phyloP scores from a whole-genome alignment of 331 rosid genomes.

The Telfairia occidentalis region DNA sequence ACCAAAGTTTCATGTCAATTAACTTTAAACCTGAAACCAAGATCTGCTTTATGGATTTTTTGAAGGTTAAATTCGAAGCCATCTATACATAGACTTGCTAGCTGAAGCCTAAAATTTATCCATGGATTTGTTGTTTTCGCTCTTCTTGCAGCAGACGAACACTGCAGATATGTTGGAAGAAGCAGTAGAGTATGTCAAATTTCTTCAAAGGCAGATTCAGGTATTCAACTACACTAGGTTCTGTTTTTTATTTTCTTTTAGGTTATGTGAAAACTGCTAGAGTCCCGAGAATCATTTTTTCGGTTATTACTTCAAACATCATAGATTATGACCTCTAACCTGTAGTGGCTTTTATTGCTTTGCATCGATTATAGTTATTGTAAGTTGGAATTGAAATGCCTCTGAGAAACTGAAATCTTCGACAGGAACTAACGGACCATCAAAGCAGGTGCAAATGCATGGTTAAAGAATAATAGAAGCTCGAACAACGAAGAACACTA shows the following conservation, averaged over 20 bases:
- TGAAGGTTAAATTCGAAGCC: neutral
- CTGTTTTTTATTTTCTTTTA: neutral
- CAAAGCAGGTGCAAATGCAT: slow-evolving; percentile 63
- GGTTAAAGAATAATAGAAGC: slow-evolving; percentile 35
- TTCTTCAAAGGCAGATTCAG: slow-evolving; percentile 80
- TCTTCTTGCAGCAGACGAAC: slow-evolving; percentile 72
- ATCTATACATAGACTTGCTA: neutral
- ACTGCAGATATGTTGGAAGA: slow-evolving; percentile 92
- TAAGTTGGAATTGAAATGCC: neutral
- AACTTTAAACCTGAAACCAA: neutral
- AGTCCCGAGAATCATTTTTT: neutral
- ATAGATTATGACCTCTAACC: neutral
- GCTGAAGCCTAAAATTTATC: neutral
- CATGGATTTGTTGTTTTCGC: neutral
- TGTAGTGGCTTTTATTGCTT: too few species aligned
- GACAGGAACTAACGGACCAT: slow-evolving; percentile 76
- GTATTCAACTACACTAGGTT: slow-evolving; percentile 21
- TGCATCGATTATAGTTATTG: neutral
- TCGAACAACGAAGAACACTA: slow-evolving; percentile 10
- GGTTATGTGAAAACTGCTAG: neutral
- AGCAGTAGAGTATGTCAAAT: slow-evolving; percentile 81
- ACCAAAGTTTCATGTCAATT: neutral
- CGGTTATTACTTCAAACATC: neutral
- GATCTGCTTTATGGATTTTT: neutral
- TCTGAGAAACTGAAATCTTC: neutral